Evolutionary conservation across 2,329 filamentous ascomycete genomes (phyloP).

Genomic region (Plectosphaerella cucumerina): DNA sequence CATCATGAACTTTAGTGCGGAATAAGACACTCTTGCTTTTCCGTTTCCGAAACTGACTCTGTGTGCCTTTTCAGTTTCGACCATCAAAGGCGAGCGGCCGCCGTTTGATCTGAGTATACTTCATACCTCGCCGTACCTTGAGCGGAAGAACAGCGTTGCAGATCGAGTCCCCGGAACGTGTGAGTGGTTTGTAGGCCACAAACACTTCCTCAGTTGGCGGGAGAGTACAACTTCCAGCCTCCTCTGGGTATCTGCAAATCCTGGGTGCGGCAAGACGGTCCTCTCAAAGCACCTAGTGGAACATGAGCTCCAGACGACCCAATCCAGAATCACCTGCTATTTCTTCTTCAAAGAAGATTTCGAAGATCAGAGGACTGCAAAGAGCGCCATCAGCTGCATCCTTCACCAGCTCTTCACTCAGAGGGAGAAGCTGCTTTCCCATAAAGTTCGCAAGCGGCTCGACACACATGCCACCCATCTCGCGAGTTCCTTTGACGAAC

Average conservation of each 20-base stretch:
- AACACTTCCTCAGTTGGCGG: slow-evolving; percentile 13
- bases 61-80: too few species aligned
- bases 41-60: too few species aligned
- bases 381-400: slow-evolving; percentile 26
- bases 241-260: slow-evolving; percentile 35
- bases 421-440: slow-evolving; percentile 16
- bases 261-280: slow-evolving; percentile 40
- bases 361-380: slow-evolving; percentile 24
- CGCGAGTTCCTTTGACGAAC: slow-evolving; percentile 16
- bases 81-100: too few species aligned
- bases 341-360: slow-evolving; percentile 44
- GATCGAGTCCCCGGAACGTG: slow-evolving; percentile 14
- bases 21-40: too few species aligned
- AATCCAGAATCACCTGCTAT: slow-evolving; percentile 25
- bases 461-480: slow-evolving; percentile 11
- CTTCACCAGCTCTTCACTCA: slow-evolving; percentile 31
- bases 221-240: slow-evolving; percentile 13
- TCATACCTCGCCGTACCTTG: slow-evolving; percentile 14
- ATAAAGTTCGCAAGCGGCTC: slow-evolving; percentile 14
- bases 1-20: too few species aligned
- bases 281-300: slow-evolving; percentile 31
- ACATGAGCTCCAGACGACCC: slow-evolving; percentile 12
- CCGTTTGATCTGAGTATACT: neutral
- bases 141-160: slow-evolving; percentile 25
- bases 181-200: slow-evolving; percentile 14